Evolutionary conservation across 2,329 filamentous ascomycete genomes (phyloP).

Genomic region (Fusarium sulawesiense): DNA sequence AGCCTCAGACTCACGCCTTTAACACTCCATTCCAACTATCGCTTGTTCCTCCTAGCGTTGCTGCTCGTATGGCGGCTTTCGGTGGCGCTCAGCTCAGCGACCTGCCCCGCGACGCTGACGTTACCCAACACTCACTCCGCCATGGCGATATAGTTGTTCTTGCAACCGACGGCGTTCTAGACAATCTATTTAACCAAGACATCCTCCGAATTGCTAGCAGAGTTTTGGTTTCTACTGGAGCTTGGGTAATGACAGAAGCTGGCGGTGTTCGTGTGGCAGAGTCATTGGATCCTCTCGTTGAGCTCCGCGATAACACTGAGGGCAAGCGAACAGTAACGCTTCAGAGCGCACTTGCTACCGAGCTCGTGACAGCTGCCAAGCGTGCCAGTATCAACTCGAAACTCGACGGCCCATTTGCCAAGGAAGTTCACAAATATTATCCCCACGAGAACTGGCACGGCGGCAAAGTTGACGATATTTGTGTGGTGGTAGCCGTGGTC

Average conservation of each 20-base stretch:
- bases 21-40: conserved; percentile 97
- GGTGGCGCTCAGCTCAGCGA: conserved; percentile 86
- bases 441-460: conserved; percentile 89
- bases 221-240: conserved; percentile 78
- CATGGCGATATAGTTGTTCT: conserved; percentile 96
- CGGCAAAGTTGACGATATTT: conserved; percentile 96
- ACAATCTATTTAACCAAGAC: conserved; percentile 93
- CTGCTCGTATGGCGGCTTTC: conserved; percentile 83
- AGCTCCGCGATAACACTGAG: conserved; percentile 44
- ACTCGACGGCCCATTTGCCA: conserved; percentile 92
- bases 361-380: conserved; percentile 86
- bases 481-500: conserved; percentile 82
- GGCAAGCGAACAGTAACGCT: conserved; percentile 62
- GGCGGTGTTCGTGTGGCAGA: conserved; percentile 72
- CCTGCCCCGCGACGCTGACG: conserved; percentile 83
- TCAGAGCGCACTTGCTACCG: conserved; percentile 81
- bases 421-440: conserved; percentile 89
- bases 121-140: conserved; percentile 79
- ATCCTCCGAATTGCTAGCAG: conserved; percentile 82
- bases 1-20: conserved; percentile 94
- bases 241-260: conserved; percentile 74
- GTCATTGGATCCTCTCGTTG: conserved; percentile 62
- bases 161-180: conserved; percentile 94
- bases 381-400: conserved; percentile 83
- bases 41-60: conserved; percentile 82